Evolutionary conservation across 1,284 basidiomycete species (phyloP).

Genomic region (Malassezia psittaci): DNA sequence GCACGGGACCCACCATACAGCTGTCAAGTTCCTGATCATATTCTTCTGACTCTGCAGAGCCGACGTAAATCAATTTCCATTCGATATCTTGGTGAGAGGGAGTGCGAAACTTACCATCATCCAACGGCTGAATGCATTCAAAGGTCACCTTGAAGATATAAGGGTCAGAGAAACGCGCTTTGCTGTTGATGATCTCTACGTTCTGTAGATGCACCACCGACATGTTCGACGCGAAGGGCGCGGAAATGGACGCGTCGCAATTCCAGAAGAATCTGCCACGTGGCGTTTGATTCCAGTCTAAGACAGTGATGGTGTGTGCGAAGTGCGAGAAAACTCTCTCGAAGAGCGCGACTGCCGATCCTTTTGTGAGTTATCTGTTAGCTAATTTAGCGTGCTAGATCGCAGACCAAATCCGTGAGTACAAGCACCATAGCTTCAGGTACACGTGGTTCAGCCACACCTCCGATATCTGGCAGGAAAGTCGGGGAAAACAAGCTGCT

Average conservation of each 20-base stretch:
- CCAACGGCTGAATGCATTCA: conserved; percentile 84
- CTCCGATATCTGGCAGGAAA: conserved; percentile 8
- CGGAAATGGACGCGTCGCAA: neutral
- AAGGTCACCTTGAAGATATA: conserved; percentile 95
- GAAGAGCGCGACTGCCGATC: conserved; percentile 19
- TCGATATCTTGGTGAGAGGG: conserved; percentile 58
- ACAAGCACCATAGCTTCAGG: too few relatives aligned
- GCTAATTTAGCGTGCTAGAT: too few relatives aligned
- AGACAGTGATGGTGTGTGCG: conserved; percentile 20
- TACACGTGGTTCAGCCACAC: neutral
- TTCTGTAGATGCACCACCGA: conserved; percentile 44
- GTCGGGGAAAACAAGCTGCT: conserved; percentile 28
- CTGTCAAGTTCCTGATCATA: conserved; percentile 87
- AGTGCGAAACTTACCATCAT: conserved; percentile 59
- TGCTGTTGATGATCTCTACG: conserved; percentile 41
- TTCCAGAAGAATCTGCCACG: neutral
- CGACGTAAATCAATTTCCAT: conserved; percentile 94
- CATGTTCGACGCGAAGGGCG: conserved; percentile 21
- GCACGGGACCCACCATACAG: conserved; percentile 74
- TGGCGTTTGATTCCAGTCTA: neutral
- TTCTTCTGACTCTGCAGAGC: conserved; percentile 78
- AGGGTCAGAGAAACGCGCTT: conserved; percentile 54
- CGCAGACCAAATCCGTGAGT: too few relatives aligned
- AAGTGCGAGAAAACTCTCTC: conserved; percentile 22
- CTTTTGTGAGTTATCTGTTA: conserved; percentile 13